Percentiles rank a stretch among this genome's conserved stretches.
These are phyloP conservation scores for Ceratocystiopsis brevicomis DNA, from an alignment of 2,329 filamentous ascomycete species.

Conservation along the genomic window DNA sequence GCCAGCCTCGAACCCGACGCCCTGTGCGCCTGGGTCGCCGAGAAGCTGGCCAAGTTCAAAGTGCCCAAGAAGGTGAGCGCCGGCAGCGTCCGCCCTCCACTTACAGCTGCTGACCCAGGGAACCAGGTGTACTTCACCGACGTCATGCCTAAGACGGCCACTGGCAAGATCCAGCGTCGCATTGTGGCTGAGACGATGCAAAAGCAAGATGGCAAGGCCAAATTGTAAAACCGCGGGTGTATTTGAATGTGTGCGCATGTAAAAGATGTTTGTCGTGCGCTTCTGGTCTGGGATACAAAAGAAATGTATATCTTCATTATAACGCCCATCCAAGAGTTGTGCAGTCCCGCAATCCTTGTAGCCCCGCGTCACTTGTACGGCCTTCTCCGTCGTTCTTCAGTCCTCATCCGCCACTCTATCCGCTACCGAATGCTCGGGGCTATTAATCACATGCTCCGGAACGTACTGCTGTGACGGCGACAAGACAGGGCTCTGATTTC, in stretches of 20 bases:
- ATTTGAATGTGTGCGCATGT: background rate
- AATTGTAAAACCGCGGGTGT: constrained; percentile 22
- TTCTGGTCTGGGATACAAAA: background rate
- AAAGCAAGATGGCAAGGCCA: constrained; percentile 42
- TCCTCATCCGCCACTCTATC: constrained; percentile 35
- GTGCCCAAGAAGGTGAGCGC: constrained; percentile 53
- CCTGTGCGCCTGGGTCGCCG: constrained; percentile 47
- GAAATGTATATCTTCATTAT: background rate
- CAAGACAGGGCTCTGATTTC: background rate
- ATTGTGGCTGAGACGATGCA: constrained; percentile 77
- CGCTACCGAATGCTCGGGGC: constrained; percentile 28
- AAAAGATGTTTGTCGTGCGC: too few species aligned
- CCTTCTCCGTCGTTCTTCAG: constrained; percentile 8
- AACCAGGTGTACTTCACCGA: constrained; percentile 58
- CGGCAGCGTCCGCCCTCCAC: constrained; percentile 9
- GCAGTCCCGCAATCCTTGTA: too few species aligned
- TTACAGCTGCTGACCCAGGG: background rate
- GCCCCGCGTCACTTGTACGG: too few species aligned
- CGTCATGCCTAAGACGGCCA: constrained; percentile 80
- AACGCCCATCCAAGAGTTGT: too few species aligned
- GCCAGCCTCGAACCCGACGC: constrained; percentile 36
- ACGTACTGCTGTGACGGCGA: constrained; percentile 14
- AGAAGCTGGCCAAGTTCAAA: constrained; percentile 66
- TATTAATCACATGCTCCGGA: constrained; percentile 31
- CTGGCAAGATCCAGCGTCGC: constrained; percentile 69